Conservation (phyloP, 495 filamentous ascomycete genomes). For the Penicillium soppii region DNA sequence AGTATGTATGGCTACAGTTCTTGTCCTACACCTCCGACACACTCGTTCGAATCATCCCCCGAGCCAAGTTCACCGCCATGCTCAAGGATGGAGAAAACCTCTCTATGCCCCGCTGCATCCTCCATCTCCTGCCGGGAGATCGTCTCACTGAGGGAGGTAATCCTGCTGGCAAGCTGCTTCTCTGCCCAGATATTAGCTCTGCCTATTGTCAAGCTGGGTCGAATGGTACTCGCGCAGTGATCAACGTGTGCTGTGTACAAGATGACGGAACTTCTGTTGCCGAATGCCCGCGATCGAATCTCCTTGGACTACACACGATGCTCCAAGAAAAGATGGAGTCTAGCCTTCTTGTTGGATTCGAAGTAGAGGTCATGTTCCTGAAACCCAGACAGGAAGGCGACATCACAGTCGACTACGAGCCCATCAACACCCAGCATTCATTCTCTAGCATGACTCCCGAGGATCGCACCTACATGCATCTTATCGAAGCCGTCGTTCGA, state of each 20-base stretch:
- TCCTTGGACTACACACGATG: constrained; percentile 44
- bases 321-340: constrained; percentile 34
- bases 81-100: constrained; percentile 46
- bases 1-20: constrained; percentile 66
- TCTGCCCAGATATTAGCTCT: constrained; percentile 54
- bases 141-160: constrained; percentile 36
- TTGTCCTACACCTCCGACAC: constrained; percentile 63
- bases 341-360: constrained; percentile 65
- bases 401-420: constrained; percentile 1
- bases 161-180: constrained; percentile 47
- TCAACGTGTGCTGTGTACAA: constrained; percentile 35
- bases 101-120: constrained; percentile 45
- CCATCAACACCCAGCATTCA: constrained; percentile 10
- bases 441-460: constrained; percentile 12
- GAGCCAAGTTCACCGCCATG: constrained; percentile 54
- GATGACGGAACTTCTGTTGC: constrained; percentile 35
- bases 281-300: constrained; percentile 53
- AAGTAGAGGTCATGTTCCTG: constrained; percentile 72
- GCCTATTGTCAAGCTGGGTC: constrained; percentile 46
- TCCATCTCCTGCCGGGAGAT: constrained; percentile 60
- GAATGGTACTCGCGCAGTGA: constrained; percentile 49
- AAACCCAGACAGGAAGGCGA: constrained; percentile 11
- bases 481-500: constrained; percentile 55
- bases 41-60: constrained; percentile 60
- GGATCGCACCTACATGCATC: constrained; percentile 43